phyloP scores from a whole-genome alignment of 331 rosid species.

The Telfairia occidentalis region DNA sequence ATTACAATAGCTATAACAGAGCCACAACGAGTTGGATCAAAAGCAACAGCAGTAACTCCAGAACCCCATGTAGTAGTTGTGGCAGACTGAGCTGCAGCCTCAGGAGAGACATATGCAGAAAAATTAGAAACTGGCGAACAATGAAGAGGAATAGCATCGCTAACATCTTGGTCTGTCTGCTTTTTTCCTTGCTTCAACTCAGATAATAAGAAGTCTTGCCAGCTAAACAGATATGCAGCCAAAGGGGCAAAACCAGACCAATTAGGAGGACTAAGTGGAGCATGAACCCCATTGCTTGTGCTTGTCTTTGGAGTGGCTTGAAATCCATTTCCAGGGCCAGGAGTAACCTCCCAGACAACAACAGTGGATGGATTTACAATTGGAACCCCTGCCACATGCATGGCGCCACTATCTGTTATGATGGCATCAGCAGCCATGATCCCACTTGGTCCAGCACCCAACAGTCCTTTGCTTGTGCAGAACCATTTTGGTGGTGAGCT shows the following conservation, averaged over 20 bases:
- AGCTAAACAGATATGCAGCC: constrained; percentile 82
- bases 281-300: constrained; percentile 49
- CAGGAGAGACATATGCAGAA: constrained; percentile 92
- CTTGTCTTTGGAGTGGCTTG: constrained; percentile 63
- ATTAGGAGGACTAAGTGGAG: constrained; percentile 52
- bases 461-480: constrained; percentile 73
- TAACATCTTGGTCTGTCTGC: constrained; percentile 42
- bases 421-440: constrained; percentile 94
- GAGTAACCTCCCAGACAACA: constrained; percentile 97
- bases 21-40: constrained; percentile 89
- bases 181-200: constrained; percentile 59
- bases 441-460: constrained; percentile 95
- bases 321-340: constrained; percentile 87
- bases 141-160: constrained; percentile 59
- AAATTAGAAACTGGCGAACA: constrained; percentile 95
- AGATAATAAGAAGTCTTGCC: constrained; percentile 74
- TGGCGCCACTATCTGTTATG: constrained; percentile 81
- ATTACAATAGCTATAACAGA: constrained; percentile 83
- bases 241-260: constrained; percentile 90
- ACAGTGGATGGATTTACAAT: constrained; percentile 84
- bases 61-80: constrained; percentile 95
- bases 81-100: constrained; percentile 81
- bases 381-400: constrained; percentile 97
- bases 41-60: constrained; percentile 88
- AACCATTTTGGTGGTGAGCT: constrained; percentile 65